These are phyloP conservation scores for Stellera chamaejasme DNA, from an alignment of 345 rosid genomes.

Conservation along the genomic window DNA sequence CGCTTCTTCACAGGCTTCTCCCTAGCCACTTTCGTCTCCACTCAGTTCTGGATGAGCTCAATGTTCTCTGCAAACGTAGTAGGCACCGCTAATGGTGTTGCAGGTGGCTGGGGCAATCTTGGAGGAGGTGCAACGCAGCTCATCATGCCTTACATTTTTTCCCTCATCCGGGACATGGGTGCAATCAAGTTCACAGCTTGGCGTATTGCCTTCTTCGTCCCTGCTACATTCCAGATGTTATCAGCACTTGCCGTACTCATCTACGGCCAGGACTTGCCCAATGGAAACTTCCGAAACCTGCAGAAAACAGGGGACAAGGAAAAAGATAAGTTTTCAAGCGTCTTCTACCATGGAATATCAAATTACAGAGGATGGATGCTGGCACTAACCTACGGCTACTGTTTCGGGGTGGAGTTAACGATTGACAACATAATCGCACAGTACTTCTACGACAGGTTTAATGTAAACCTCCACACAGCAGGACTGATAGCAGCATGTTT, in stretches of 20 bases:
- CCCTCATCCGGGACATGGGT: conserved; percentile 43
- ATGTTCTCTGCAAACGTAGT: conserved; percentile 74
- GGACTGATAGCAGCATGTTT: conserved; percentile 87
- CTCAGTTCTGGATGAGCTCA: conserved; percentile 96
- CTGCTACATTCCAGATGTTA: conserved; percentile 65
- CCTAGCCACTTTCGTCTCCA: conserved; percentile 76
- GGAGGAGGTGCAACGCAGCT: conserved; percentile 93
- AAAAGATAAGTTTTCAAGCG: conserved; percentile 45
- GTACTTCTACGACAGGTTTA: conserved; percentile 77
- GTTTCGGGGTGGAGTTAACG: conserved; percentile 86
- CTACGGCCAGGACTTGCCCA: conserved; percentile 82
- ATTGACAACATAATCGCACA: conserved; percentile 80
- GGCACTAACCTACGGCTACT: conserved; percentile 82
- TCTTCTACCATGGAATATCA: conserved; percentile 36
- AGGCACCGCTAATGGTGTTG: conserved; percentile 72
- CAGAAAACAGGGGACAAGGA: conserved; percentile 61
- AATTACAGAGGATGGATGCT: conserved; percentile 92
- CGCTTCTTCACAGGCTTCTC: conserved; percentile 80
- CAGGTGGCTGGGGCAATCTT: conserved; percentile 95
- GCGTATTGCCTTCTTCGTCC: conserved; percentile 79
- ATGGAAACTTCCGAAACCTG: conserved; percentile 50
- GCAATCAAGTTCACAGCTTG: conserved; percentile 75
- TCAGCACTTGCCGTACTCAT: conserved; percentile 61
- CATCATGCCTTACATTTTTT: conserved; percentile 74
- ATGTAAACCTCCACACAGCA: conserved; percentile 64